phyloP scores from a whole-genome alignment of 805 yeast genomes.

The Candida krabiensis region DNA sequence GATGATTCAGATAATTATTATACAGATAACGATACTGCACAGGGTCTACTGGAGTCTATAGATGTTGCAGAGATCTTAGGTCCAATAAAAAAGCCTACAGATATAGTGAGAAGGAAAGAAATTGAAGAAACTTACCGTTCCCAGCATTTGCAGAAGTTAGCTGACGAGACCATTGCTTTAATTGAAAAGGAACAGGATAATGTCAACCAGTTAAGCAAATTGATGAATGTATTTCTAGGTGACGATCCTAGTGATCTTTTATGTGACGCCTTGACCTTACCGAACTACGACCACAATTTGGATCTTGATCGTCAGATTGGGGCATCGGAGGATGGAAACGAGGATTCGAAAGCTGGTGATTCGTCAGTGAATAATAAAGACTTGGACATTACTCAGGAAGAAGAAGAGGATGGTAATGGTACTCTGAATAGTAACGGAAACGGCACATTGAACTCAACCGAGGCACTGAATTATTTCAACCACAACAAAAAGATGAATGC shows the following conservation, averaged over 20 bases:
- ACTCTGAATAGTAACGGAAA: constrained; percentile 16
- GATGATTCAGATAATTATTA: constrained; percentile 21
- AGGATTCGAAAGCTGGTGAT: constrained; percentile 8
- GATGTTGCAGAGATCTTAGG: constrained; percentile 61
- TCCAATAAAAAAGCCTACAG: constrained; percentile 81
- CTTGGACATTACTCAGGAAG: constrained; percentile 23
- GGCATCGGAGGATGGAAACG: constrained; percentile 13
- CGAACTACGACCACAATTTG: constrained; percentile 68
- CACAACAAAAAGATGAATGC: constrained; percentile 16
- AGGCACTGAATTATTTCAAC: constrained; percentile 1
- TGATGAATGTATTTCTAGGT: constrained; percentile 80
- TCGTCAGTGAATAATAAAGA: constrained; percentile 12
- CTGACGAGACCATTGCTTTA: constrained; percentile 70
- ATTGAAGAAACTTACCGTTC: constrained; percentile 65
- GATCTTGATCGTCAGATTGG: constrained; percentile 28
- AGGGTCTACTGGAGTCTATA: constrained; percentile 47
- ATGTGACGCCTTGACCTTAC: constrained; percentile 64
- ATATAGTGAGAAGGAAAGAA: constrained; percentile 69
- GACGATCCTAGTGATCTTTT: constrained; percentile 74
- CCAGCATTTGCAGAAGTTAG: constrained; percentile 55
- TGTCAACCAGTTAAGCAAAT: constrained; percentile 66
- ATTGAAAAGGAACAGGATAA: constrained; percentile 81
- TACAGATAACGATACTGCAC: constrained; percentile 28
- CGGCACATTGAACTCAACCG: constrained; percentile 3
- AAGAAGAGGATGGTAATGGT: constrained; percentile 24